These are phyloP conservation scores for Cucurbita ficifolia DNA, from an alignment of 306 rosid species.

Conservation along the genomic window DNA sequence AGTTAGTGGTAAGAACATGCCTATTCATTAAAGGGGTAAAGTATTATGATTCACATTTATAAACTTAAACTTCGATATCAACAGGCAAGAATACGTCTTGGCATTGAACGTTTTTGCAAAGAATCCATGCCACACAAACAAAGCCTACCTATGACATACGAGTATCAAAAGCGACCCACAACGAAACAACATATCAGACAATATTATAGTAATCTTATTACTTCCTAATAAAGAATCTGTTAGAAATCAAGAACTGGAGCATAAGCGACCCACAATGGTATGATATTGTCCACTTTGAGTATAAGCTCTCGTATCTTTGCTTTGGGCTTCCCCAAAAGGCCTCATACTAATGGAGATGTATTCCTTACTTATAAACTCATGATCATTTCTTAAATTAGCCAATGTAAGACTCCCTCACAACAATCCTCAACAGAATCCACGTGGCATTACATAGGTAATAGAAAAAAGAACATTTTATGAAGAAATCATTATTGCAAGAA, in stretches of 20 bases:
- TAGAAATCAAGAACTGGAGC: too few species aligned
- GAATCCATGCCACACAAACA: background rate
- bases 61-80: background rate
- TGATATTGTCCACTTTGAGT: too few species aligned
- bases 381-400: too few species aligned
- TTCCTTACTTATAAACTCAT: too few species aligned
- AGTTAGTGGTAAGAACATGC: slow-evolving; percentile 8
- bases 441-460: background rate
- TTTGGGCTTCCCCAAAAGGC: too few species aligned
- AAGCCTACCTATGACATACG: background rate
- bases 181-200: background rate
- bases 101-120: background rate
- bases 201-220: background rate
- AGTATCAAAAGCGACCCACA: background rate
- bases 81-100: background rate
- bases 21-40: slow-evolving; percentile 1
- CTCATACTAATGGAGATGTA: too few species aligned
- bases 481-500: background rate
- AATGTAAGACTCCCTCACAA: too few species aligned
- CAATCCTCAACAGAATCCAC: too few species aligned
- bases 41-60: background rate
- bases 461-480: background rate
- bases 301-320: too few species aligned
- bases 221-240: background rate
- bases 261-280: too few species aligned